These are phyloP conservation scores for Oenanthe sinensis DNA, from an alignment of 129 eudicot genomes.

Conservation along the genomic window DNA sequence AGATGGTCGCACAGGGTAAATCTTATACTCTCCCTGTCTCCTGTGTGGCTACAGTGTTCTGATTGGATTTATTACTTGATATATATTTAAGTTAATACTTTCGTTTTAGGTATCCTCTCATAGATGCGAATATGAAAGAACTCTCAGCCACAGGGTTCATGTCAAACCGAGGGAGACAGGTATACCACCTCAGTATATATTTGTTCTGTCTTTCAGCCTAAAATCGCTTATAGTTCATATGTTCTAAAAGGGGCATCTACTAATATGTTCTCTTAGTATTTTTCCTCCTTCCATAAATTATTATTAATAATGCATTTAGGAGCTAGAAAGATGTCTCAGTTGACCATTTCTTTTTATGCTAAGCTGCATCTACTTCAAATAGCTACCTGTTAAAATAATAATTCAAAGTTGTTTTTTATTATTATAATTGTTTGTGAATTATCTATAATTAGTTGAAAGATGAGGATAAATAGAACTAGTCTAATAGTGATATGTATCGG, in stretches of 20 bases:
- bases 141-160: constrained; percentile 59
- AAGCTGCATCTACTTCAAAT: neutral
- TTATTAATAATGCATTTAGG: neutral
- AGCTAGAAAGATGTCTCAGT: neutral
- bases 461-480: too few relatives aligned
- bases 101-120: constrained; percentile 48
- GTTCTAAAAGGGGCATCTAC: neutral
- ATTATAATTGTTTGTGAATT: too few relatives aligned
- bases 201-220: neutral
- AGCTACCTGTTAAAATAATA: too few relatives aligned
- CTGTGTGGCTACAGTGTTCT: neutral
- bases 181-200: constrained; percentile 2
- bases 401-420: too few relatives aligned
- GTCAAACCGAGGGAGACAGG: constrained; percentile 79
- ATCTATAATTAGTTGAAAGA: too few relatives aligned
- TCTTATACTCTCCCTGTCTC: neutral
- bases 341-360: neutral
- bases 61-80: neutral
- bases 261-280: neutral
- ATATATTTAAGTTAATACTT: neutral
- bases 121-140: constrained; percentile 76
- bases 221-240: neutral
- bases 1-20: constrained; percentile 56
- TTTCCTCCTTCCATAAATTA: neutral
- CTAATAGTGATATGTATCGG: too few relatives aligned